These are phyloP conservation scores for Salix viminalis DNA, from an alignment of 345 rosid species.

Conservation along the genomic window DNA sequence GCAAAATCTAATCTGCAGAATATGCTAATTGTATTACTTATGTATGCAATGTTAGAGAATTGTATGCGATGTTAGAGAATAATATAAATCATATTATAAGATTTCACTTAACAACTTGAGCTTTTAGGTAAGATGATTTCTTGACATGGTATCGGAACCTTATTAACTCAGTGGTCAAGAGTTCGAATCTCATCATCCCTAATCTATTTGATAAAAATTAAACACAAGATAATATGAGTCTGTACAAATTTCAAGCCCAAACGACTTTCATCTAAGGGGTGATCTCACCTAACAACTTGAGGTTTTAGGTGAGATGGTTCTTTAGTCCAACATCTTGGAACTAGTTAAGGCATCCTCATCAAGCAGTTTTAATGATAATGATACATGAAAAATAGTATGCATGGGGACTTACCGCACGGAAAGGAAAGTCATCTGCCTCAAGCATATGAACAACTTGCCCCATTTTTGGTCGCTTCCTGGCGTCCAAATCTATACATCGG, in stretches of 20 bases:
- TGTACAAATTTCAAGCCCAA: no score
- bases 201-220: no score
- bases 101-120: no score
- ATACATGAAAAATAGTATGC: not conserved
- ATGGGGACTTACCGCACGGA: conserved; percentile 61
- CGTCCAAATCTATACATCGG: conserved; percentile 88
- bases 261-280: no score
- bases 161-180: no score
- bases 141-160: no score
- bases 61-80: not conserved
- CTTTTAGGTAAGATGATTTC: no score
- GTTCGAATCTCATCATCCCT: no score
- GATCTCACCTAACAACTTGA: no score
- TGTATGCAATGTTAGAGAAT: not conserved
- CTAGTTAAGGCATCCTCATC: not conserved
- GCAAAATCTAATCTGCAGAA: not conserved
- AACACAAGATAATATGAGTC: no score
- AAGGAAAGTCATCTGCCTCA: conserved; percentile 88
- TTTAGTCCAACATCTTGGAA: not conserved
- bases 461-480: conserved; percentile 87
- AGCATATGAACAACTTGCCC: conserved; percentile 97
- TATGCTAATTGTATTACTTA: not conserved
- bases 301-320: no score
- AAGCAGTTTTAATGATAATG: not conserved
- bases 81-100: no score